Conservation (phyloP, 352 stramenopile genomes). For the Pythium folliculosum region DNA sequence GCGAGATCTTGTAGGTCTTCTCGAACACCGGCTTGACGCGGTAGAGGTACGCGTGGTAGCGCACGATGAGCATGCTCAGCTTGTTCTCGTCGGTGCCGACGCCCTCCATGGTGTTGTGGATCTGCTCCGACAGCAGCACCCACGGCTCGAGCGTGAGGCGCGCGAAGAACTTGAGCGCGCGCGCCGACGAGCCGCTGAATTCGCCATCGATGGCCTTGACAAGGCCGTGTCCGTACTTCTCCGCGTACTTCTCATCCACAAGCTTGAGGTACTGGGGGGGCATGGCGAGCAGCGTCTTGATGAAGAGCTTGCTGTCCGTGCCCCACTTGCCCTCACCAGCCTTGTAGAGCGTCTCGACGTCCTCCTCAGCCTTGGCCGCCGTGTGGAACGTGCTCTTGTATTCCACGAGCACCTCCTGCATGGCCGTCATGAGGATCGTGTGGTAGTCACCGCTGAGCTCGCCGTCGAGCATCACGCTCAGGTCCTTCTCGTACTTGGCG, state of each 20-base stretch:
- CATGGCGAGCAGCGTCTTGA: conserved; percentile 61
- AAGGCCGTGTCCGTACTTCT: conserved; percentile 64
- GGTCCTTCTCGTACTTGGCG: conserved; percentile 43
- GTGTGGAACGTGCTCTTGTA: conserved; percentile 58
- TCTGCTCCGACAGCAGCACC: conserved; percentile 57
- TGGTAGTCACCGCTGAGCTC: conserved; percentile 46
- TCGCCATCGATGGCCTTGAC: conserved; percentile 62
- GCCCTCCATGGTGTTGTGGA: conserved; percentile 69
- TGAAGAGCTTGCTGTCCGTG: conserved; percentile 68
- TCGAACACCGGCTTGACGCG: conserved; percentile 56
- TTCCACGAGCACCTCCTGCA: conserved; percentile 32
- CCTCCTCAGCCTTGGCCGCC: conserved; percentile 56
- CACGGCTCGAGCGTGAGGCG: conserved; percentile 60
- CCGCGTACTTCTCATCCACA: conserved; percentile 56
- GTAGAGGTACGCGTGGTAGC: conserved; percentile 66
- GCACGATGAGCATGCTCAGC: conserved; percentile 62
- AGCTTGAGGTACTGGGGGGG: conserved; percentile 60
- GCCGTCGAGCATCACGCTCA: conserved; percentile 34
- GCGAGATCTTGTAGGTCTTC: conserved; percentile 57
- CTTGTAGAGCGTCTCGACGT: conserved; percentile 72
- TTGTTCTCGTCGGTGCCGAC: conserved; percentile 70
- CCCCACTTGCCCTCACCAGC: conserved; percentile 79
- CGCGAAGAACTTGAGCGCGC: conserved; percentile 63
- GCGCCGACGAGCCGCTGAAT: conserved; percentile 57
- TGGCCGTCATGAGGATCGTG: conserved; percentile 37